Evolutionary conservation across 257 asterid species (phyloP).

Genomic region (Leptodermis oblonga): DNA sequence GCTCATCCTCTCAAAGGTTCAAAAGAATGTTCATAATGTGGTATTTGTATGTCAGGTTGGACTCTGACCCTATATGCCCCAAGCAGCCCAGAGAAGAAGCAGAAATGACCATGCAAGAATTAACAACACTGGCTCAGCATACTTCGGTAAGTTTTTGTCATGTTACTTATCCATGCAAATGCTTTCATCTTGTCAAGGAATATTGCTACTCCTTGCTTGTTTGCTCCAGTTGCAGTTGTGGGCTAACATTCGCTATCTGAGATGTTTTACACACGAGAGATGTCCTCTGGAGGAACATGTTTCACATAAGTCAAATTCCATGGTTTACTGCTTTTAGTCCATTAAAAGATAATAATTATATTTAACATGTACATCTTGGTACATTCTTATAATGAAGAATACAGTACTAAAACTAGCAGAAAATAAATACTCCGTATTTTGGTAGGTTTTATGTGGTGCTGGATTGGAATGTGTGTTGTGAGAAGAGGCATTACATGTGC

Average conservation of each 20-base stretch:
- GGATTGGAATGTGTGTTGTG: background rate
- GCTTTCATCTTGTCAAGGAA: background rate
- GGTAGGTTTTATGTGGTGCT: background rate
- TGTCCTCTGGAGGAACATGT: background rate
- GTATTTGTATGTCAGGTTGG: slow-evolving; percentile 55
- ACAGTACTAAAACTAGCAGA: background rate
- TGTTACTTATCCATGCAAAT: background rate
- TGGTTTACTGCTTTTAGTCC: background rate
- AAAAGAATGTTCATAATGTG: background rate
- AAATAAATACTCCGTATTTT: slow-evolving; percentile 1
- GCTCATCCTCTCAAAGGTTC: background rate
- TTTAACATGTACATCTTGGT: background rate
- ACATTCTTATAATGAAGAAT: background rate
- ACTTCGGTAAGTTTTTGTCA: slow-evolving; percentile 71
- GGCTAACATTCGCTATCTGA: background rate
- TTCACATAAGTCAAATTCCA: background rate
- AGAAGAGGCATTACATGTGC: background rate
- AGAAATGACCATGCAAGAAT: slow-evolving; percentile 83
- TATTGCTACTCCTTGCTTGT: background rate
- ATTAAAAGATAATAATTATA: background rate
- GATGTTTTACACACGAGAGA: background rate
- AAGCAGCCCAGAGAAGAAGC: slow-evolving; percentile 71
- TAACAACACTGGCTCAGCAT: slow-evolving; percentile 77
- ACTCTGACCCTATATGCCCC: slow-evolving; percentile 60
- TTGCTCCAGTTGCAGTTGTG: background rate